Conservation (phyloP, 2,329 filamentous ascomycete species). For the Monosporascus cannonballus region DNA sequence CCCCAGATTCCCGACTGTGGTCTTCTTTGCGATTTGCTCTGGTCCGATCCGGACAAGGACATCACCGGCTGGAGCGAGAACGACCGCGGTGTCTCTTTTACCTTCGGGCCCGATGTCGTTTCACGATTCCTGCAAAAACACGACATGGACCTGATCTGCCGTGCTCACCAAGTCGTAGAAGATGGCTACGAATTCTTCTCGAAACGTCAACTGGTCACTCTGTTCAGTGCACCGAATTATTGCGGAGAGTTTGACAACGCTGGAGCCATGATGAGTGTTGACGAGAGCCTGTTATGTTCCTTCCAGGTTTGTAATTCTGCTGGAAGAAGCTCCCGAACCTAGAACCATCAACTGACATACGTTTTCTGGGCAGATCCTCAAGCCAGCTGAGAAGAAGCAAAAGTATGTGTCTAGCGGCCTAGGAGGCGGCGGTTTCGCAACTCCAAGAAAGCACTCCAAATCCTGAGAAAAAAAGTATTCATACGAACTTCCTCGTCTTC, state of each 20-base stretch:
- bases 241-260: conserved; percentile 99
- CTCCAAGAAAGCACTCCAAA: conserved; percentile 62
- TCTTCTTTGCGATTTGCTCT: conserved; percentile 92
- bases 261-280: conserved; percentile 99
- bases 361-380: conserved; percentile 66
- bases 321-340: background rate
- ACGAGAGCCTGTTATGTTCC: conserved; percentile 95
- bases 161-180: conserved; percentile 97
- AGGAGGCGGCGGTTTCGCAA: conserved; percentile 64
- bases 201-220: conserved; percentile 91
- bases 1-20: conserved; percentile 95
- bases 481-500: conserved; percentile 69
- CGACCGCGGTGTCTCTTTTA: conserved; percentile 96
- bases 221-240: conserved; percentile 98
- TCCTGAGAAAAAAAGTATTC: conserved; percentile 59
- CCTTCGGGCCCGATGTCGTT: conserved; percentile 94
- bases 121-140: conserved; percentile 97
- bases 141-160: conserved; percentile 99
- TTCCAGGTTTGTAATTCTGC: conserved; percentile 68
- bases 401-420: conserved; percentile 87
- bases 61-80: conserved; percentile 99
- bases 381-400: conserved; percentile 99
- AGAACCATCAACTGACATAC: background rate
- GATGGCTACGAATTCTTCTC: conserved; percentile 99
- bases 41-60: conserved; percentile 99